A percentile compares a stretch with the other conserved stretches of the same genome.
phyloP scores from a whole-genome alignment of 2,329 filamentous ascomycete species.

The Akanthomyces dipterigenus region DNA sequence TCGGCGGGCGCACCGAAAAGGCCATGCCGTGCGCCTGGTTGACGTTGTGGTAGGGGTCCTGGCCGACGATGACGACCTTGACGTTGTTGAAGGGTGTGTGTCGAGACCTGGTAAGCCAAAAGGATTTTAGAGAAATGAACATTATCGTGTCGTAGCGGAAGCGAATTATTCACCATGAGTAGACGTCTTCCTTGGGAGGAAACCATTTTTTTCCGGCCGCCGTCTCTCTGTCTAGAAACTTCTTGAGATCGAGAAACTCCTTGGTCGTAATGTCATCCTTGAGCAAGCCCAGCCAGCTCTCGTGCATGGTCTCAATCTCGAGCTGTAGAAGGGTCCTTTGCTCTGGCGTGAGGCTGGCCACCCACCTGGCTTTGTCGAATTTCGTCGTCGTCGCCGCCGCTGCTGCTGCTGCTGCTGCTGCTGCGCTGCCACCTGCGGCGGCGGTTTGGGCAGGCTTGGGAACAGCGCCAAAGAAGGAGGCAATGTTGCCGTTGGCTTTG shows the following conservation, averaged over 20 bases:
- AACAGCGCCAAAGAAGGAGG: conserved; percentile 71
- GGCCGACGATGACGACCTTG: conserved; percentile 88
- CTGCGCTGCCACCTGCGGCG: conserved; percentile 23
- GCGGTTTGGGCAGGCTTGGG: conserved; percentile 45
- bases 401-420: conserved; percentile 21
- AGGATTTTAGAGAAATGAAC: conserved; percentile 18
- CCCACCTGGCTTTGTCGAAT: conserved; percentile 89
- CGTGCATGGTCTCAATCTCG: conserved; percentile 87
- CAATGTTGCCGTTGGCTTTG: conserved; percentile 72
- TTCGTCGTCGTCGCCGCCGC: conserved; percentile 35
- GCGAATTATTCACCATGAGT: conserved; percentile 67
- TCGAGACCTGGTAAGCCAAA: conserved; percentile 64
- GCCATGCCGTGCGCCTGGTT: conserved; percentile 95
- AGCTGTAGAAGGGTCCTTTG: conserved; percentile 76
- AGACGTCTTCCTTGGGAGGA: conserved; percentile 81
- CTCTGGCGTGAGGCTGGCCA: conserved; percentile 70
- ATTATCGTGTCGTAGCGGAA: no score
- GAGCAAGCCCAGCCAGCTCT: conserved; percentile 82
- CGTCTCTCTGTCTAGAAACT: conserved; percentile 75
- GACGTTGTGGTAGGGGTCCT: conserved; percentile 93
- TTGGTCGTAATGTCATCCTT: conserved; percentile 76
- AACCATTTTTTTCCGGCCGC: conserved; percentile 71
- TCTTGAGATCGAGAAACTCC: conserved; percentile 82
- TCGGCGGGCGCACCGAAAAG: conserved; percentile 90
- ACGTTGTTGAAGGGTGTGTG: conserved; percentile 84